A percentile compares a stretch with the other conserved stretches of the same genome.
phyloP scores from a whole-genome alignment of 192 early-diverging fungal genomes.

The Haplosporangium gracile region DNA sequence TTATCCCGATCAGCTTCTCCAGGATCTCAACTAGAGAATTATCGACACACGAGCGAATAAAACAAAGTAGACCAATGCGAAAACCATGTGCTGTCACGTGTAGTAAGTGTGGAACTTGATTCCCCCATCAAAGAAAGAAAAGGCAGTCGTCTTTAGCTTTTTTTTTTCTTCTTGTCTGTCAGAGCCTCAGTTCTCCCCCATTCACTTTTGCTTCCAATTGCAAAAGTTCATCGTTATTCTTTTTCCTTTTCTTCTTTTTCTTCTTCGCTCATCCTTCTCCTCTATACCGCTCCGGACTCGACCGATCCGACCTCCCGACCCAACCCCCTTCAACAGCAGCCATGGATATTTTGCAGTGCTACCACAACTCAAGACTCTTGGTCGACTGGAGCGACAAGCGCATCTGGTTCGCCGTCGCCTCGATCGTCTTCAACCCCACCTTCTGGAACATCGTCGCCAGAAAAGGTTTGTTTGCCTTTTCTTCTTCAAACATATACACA shows the following conservation, averaged over 20 bases:
- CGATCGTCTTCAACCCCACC: conserved; percentile 88
- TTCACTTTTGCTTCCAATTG: background rate
- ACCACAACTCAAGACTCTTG: conserved; percentile 21
- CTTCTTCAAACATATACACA: background rate
- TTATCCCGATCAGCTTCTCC: conserved; percentile 75
- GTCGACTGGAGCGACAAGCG: conserved; percentile 75
- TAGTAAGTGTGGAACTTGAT: background rate
- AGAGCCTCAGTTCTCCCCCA: background rate
- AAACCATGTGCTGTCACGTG: background rate
- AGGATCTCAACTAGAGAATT: conserved; percentile 34
- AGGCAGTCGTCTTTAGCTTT: background rate
- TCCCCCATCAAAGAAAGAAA: conserved; percentile 2
- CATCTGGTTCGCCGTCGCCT: conserved; percentile 77
- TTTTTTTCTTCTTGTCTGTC: background rate
- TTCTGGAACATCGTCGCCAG: conserved; percentile 94
- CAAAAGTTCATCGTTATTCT: background rate
- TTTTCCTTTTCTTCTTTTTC: background rate
- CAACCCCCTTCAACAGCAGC: background rate
- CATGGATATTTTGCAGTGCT: conserved; percentile 47
- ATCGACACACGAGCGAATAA: background rate
- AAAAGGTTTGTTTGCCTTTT: conserved; percentile 61
- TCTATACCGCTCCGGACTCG: background rate
- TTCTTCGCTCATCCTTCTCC: conserved; percentile 4
- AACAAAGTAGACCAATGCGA: background rate
- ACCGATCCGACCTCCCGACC: background rate